A percentile compares a stretch with the other conserved stretches of the same genome.
Evolutionary conservation across 73 alveolate genomes (phyloP).

Genomic region (Breviolum minutum): DNA sequence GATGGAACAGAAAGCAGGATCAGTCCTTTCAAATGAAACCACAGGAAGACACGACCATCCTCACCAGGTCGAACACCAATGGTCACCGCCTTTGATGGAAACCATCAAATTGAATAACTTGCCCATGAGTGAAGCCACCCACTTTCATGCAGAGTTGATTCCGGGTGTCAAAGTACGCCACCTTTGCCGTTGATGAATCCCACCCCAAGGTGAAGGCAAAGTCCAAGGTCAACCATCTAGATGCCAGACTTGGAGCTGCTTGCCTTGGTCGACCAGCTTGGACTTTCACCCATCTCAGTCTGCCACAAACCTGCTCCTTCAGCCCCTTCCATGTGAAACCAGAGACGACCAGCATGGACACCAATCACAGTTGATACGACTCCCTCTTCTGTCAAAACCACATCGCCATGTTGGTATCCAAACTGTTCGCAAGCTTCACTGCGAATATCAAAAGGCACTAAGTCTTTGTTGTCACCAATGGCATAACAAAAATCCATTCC

Average conservation of each 20-base stretch:
- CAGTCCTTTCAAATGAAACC: not conserved
- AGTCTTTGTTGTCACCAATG: not conserved
- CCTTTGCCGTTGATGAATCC: not conserved
- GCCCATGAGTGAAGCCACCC: conserved; percentile 35
- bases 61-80: too few relatives aligned
- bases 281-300: not conserved
- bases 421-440: not conserved
- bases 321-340: conserved; percentile 19
- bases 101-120: not conserved
- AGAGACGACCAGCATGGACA: not conserved
- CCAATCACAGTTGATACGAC: not conserved
- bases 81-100: too few relatives aligned
- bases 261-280: not conserved
- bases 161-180: not conserved
- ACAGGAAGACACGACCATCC: too few relatives aligned
- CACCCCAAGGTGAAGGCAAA: not conserved
- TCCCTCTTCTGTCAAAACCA: conserved; percentile 2
- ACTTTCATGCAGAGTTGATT: conserved; percentile 8
- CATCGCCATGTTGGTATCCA: conserved; percentile 15
- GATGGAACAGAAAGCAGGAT: too few relatives aligned
- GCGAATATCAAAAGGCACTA: not conserved
- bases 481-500: not conserved
- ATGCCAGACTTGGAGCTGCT: conserved; percentile 7
- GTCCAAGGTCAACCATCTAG: not conserved
- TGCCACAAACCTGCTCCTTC: not conserved